Evolutionary conservation across 2,329 filamentous ascomycete species (phyloP).

Genomic region (Cephalotrichum gorgonifer): DNA sequence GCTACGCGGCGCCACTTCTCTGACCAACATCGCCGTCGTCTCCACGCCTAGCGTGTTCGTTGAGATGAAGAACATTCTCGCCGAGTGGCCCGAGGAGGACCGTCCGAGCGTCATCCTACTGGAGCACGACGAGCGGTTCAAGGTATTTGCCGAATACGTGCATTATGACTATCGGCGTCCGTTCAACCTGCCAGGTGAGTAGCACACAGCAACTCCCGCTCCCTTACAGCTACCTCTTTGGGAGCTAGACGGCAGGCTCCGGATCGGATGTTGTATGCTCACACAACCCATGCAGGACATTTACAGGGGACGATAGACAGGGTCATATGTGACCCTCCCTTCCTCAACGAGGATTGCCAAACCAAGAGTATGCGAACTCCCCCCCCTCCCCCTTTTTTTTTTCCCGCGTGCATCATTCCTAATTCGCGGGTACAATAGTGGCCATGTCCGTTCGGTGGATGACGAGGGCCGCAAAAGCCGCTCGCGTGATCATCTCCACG

Average conservation of each 20-base stretch:
- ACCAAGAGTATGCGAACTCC: slow-evolving; percentile 49
- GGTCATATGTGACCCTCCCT: slow-evolving; percentile 69
- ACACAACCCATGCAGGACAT: slow-evolving; percentile 21
- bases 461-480: slow-evolving; percentile 28
- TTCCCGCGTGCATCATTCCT: background rate
- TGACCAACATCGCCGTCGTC: slow-evolving; percentile 56
- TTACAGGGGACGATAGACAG: slow-evolving; percentile 57
- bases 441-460: slow-evolving; percentile 70
- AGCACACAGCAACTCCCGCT: background rate
- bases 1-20: slow-evolving; percentile 46
- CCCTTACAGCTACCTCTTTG: background rate
- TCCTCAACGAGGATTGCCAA: slow-evolving; percentile 71
- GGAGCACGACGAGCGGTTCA: slow-evolving; percentile 66
- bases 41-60: slow-evolving; percentile 72
- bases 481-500: slow-evolving; percentile 58
- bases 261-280: background rate
- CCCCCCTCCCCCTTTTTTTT: background rate
- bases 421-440: slow-evolving; percentile 27
- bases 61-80: slow-evolving; percentile 58
- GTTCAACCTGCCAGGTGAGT: slow-evolving; percentile 49
- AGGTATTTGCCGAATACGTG: slow-evolving; percentile 62
- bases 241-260: background rate
- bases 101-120: slow-evolving; percentile 53
- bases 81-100: slow-evolving; percentile 12
- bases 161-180: slow-evolving; percentile 66